Evolutionary conservation across 1,284 basidiomycete genomes (phyloP), one percentile per base, ranked within the genome.

Genomic region (Trichosporon sp.): DNA sequence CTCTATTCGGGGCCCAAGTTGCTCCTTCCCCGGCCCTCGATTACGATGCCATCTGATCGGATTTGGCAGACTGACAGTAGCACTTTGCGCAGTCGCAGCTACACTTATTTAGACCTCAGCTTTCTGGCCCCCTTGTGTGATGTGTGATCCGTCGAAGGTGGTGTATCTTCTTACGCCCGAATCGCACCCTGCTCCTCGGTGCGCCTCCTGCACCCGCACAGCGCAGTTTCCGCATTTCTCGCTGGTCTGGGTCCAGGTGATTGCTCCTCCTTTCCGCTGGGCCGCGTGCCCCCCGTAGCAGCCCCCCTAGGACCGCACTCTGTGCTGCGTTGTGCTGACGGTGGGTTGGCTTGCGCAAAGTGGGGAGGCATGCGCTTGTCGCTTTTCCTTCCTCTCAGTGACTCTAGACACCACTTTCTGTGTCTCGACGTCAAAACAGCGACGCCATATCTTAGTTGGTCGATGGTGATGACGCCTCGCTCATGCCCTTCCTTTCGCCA

Each of bases 391-490:
- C 59, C 31, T 35, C 8, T n/a, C 59, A 63, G 32, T 37, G 59
- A 63, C 59, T 35, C 59, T 63, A 35, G 31, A 63, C 32, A 63
- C 59, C 32, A 12, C 14, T 21, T 8, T n/a, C 59, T 35, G 59
- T 37, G 59, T 63, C 59, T 63, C 59, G 59, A 63, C 59, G 59
- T 63, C 59, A 63, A 63, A 37, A 35, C 31, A 63, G 32, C 59
- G 5, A 63, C 32, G 32, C 31, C 56, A 32, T 12, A 7, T 3
- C 16, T 37, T 14, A n/a, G 6, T n/a, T 16, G 59, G 59, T 37
- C 56, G 59, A 63, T 63, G 59, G 59, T 35, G 59, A 63, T 63
- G 59, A 63, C 59, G 31, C 59, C 59, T 63, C 59, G 59, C 32
- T 63, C 59, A 63, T 35, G 31, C 59, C 14, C 59, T n/a, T 35